Evolutionary conservation across 2,329 filamentous ascomycete genomes (phyloP).

Genomic region (Thielaviopsis cerberus): DNA sequence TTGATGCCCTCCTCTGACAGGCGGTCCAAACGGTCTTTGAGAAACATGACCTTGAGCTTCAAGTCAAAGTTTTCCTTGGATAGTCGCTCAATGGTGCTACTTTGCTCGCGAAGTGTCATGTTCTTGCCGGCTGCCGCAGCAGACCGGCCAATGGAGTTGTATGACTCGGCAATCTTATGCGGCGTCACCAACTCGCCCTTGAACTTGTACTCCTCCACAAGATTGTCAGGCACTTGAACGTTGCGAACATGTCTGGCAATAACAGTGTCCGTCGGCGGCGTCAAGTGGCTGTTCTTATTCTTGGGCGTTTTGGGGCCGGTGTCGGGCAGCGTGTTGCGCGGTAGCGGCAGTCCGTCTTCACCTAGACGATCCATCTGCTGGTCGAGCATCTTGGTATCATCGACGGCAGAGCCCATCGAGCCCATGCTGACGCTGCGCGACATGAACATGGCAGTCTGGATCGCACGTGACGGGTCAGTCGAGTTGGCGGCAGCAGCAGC

Average conservation of each 20-base stretch:
- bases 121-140: conserved; percentile 43
- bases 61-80: conserved; percentile 97
- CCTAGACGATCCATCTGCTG: conserved; percentile 30
- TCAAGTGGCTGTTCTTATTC: conserved; percentile 32
- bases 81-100: conserved; percentile 84
- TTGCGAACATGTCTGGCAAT: conserved; percentile 77
- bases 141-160: conserved; percentile 29
- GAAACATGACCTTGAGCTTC: conserved; percentile 92
- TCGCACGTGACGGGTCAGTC: conserved; percentile 49
- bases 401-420: conserved; percentile 64
- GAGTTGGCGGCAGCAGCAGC: conserved; percentile 50
- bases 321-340: conserved; percentile 19
- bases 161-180: conserved; percentile 29
- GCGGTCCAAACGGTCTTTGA: conserved; percentile 82
- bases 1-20: conserved; percentile 91
- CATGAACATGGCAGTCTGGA: conserved; percentile 20
- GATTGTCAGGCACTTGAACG: conserved; percentile 75
- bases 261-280: conserved; percentile 65
- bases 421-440: conserved; percentile 60
- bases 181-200: conserved; percentile 48
- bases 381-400: conserved; percentile 26
- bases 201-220: conserved; percentile 70
- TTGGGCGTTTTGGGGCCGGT: conserved; percentile 52
- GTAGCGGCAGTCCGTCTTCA: conserved; percentile 24
- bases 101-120: conserved; percentile 89